Base-by-base conservation (phyloP, 2,329 filamentous ascomycete species). In the Trichoderma breve region DNA sequence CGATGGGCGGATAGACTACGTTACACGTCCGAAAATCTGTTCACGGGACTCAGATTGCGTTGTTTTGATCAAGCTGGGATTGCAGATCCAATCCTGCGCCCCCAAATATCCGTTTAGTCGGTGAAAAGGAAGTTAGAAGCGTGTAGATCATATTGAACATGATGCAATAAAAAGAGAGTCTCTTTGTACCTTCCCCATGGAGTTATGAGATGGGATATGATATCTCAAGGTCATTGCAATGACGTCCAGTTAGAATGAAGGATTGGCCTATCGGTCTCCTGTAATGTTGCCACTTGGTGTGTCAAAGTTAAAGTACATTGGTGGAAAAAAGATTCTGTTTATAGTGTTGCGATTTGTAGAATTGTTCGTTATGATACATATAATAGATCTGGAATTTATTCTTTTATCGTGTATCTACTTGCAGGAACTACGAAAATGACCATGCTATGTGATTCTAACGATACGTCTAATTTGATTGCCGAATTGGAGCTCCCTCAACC, bases 401-500 rank as follows among this genome's bases (percentile, higher is more conserved):
- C 18, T 3, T 53, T 24, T 43, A 43, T 43, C 47, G 21, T 14
- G 5, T 1, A 53, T 53, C 5, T 53, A 2, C 11, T 7, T 24
- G 11, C 3, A 21, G 11, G 14, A 24, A 3, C 47, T 24, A 24
- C n/a, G n/a, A 14, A 24, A 24, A 53, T 3, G 5, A 14, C 21
- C 1, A 2, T 11, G 1, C 11, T 6, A 4, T 21, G 43, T 21
- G 3, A 47, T 21, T 21, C 18, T 21, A 51, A 5, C 4, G 2
- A 21, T 21, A n/a, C 3, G 8, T 51, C 36, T 53, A 65, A 55
- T 55, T 26, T 51, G 36, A 65, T 8, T 70, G 58, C 4, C 72
- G 61, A 14, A 75, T 66, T 1, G 74, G 73, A 8, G 74, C 73
- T 3, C 74, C 74, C 15, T 74, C 39, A 7, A 75, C 74, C 39